phyloP scores from a whole-genome alignment of 305 asterid genomes.

The Fraxinus dipetala region DNA sequence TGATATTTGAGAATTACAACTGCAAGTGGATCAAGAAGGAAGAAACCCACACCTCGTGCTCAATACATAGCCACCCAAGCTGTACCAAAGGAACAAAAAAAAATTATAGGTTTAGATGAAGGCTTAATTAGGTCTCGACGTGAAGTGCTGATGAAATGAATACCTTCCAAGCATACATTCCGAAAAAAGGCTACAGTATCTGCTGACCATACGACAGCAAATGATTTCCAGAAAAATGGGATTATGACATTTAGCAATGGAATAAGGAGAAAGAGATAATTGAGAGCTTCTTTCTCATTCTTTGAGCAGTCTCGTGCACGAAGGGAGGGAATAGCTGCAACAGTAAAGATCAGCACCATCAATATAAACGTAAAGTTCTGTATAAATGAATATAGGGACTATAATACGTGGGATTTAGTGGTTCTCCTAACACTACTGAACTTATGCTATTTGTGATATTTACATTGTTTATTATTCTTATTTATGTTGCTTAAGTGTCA shows the following conservation, averaged over 20 bases:
- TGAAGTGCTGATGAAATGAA: background rate
- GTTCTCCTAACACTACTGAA: too few species aligned
- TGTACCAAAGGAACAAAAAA: slow-evolving; percentile 26
- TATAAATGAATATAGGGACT: background rate
- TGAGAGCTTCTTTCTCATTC: slow-evolving; percentile 93
- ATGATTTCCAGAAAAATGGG: slow-evolving; percentile 85
- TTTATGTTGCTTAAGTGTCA: too few species aligned
- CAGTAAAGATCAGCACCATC: slow-evolving; percentile 15
- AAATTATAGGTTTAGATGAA: background rate
- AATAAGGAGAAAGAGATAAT: slow-evolving; percentile 73
- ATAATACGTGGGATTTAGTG: too few species aligned
- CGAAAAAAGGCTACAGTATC: slow-evolving; percentile 71
- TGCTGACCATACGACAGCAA: slow-evolving; percentile 90
- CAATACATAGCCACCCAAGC: slow-evolving; percentile 52
- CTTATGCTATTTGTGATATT: too few species aligned
- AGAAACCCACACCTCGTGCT: slow-evolving; percentile 20
- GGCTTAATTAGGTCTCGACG: background rate
- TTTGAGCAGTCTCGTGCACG: slow-evolving; percentile 96
- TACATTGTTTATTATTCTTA: too few species aligned
- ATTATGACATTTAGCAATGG: slow-evolving; percentile 73
- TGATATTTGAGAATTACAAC: slow-evolving; percentile 13
- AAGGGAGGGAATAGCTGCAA: slow-evolving; percentile 88
- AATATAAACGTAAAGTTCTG: background rate
- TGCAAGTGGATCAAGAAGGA: background rate
- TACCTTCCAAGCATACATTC: slow-evolving; percentile 98